Evolutionary conservation across 2,329 filamentous ascomycete species (phyloP), one percentile per base, ranked within the genome.

Genomic region (Aspergillus costaricaensis): DNA sequence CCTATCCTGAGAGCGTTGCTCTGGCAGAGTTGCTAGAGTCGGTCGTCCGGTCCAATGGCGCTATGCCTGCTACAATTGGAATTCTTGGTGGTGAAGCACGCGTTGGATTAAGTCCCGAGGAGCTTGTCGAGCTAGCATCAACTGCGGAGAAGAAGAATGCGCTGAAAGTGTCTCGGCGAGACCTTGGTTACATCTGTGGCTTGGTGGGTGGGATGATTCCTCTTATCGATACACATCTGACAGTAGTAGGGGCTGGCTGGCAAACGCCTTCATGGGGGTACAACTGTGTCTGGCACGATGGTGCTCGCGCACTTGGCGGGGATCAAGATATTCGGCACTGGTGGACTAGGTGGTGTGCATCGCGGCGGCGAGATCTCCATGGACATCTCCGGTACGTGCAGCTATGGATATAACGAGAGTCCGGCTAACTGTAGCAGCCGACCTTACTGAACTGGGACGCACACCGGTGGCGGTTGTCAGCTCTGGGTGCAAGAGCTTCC

Each of bases 201-300:
- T 81, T 91, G 80, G 90, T 92, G 80, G 76, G 83, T 62, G 36
- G 32, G 21, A 50, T 27, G 9, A 36, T 3, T 10, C 15, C 14
- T 38, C 32, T 14, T 25, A 17, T 15, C 4, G 48, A 17, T 30
- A 21, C 25, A n/a, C 21, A 12, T 56, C 54, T 65, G 60, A 58
- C 19, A 12, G 23, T 41, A 6, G 5, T 58, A 90, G 85, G 87
- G 89, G 30, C 72, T 90, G 56, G 75, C 84, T 49, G 90, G 90
- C 36, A 85, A 85, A 66, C 86, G 83, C 58, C 84, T 91, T 48
- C 90, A 96, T 74, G 95, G 93, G 27, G 95, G 94, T 9, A 99
- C 95, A 1, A 99, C 95, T 2, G 91, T 99, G 58, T 87, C 94
- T 5, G 93, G 91, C 1, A 99, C 95, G 3, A 97, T 96, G 91